phyloP scores from a whole-genome alignment of 2,329 filamentous ascomycete species.

The Sporothrix variecibatus region DNA sequence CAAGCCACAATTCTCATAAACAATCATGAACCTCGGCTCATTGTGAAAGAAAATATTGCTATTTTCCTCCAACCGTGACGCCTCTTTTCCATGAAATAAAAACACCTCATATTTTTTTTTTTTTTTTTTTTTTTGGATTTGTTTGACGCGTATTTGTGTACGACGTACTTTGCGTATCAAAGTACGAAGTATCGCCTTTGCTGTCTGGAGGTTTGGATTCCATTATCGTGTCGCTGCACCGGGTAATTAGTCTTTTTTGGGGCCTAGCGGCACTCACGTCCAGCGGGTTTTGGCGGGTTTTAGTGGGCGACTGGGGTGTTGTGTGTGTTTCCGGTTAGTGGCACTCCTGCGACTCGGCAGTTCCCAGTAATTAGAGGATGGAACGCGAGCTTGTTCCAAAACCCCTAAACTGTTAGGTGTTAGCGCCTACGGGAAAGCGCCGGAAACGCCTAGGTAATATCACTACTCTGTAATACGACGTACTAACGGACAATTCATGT shows the following conservation, averaged over 20 bases:
- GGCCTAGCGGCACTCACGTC: not conserved
- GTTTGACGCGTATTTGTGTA: not conserved
- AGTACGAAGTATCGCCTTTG: no score
- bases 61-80: not conserved
- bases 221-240: constrained; percentile 7
- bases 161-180: no score
- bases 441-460: not conserved
- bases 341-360: no score
- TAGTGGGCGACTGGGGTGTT: not conserved
- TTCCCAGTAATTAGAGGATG: not conserved
- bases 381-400: not conserved
- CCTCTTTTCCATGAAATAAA: not conserved
- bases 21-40: not conserved
- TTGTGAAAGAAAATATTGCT: not conserved
- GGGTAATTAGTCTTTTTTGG: not conserved
- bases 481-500: not conserved
- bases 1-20: not conserved
- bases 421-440: not conserved
- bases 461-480: no score
- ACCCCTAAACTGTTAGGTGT: not conserved
- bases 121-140: not conserved
- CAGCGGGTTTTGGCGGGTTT: constrained; percentile 10
- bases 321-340: no score
- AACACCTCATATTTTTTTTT: not conserved
- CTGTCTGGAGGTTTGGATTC: not conserved